phyloP scores from a whole-genome alignment of 805 yeast genomes.

The Candida orba region DNA sequence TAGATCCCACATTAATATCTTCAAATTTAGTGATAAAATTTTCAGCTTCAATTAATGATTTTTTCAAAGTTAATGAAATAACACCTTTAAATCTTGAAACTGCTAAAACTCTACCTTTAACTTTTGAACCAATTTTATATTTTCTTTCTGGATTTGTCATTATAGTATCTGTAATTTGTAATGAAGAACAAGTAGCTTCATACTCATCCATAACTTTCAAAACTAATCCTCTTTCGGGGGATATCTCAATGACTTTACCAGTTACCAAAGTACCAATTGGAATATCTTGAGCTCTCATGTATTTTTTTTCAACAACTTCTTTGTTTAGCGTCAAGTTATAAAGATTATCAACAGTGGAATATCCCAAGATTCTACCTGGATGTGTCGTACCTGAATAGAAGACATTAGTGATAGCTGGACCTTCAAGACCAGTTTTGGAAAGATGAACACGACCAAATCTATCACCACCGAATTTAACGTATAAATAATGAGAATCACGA shows the following conservation, averaged over 20 bases:
- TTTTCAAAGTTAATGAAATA: constrained; percentile 67
- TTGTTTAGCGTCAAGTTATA: constrained; percentile 67
- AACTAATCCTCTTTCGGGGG: constrained; percentile 55
- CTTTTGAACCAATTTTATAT: constrained; percentile 77
- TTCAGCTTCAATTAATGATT: constrained; percentile 60
- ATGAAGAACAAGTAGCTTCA: constrained; percentile 65
- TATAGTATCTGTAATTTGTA: constrained; percentile 78
- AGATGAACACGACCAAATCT: constrained; percentile 69
- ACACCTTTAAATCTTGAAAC: constrained; percentile 38
- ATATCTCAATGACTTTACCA: constrained; percentile 46
- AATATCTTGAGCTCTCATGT: constrained; percentile 62
- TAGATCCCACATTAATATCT: constrained; percentile 45
- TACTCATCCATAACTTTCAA: constrained; percentile 61
- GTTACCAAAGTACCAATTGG: constrained; percentile 63
- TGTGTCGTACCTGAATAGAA: constrained; percentile 62
- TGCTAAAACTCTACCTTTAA: constrained; percentile 64
- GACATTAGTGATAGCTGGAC: constrained; percentile 34
- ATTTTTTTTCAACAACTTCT: constrained; percentile 53
- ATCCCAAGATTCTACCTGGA: constrained; percentile 72
- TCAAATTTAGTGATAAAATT: constrained; percentile 37
- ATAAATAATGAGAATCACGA: constrained; percentile 48
- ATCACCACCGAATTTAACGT: constrained; percentile 49
- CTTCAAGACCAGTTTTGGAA: constrained; percentile 52
- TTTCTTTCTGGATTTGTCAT: constrained; percentile 87
- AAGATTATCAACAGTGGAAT: constrained; percentile 55